Evolutionary conservation across 2,329 filamentous ascomycete genomes (phyloP), one percentile per base, ranked within the genome.

Genomic region (Apiospora arundinis): DNA sequence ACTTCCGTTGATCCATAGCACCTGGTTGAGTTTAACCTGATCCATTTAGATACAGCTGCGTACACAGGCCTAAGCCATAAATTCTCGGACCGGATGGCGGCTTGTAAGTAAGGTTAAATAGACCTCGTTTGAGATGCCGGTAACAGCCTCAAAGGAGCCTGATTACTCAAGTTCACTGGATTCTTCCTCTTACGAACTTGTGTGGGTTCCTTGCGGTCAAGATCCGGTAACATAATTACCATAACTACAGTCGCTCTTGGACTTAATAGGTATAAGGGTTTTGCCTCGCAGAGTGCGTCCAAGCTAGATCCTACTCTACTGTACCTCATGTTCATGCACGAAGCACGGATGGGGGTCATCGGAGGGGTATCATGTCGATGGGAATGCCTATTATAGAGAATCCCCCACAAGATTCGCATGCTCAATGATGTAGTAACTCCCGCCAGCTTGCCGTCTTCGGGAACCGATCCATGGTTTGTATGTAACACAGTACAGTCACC

Each of bases 71-170:
- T 60, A 21, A 60, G 52, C 28, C 52, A 37, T 6, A 28, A 4
- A 37, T 60, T 25, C 12, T 60, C 52, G 52, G 52, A 60, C 18
- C 28, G 16, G 52, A 60, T 25, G 52, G 52, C 52, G 52, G 52
- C 52, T 60, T 18, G 28, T 3, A 37, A 63, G 56, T 63, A 63
- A 63, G 28, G 56, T 63, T 63, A 63, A 63, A 40, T 40, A 40
- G 28, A 63, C 56, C 56, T n/a, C 56, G 40, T 1, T 14, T 28
- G 6, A 8, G 0, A 56, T 23, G 23, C 49, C 14, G 49, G 23
- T n/a, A 56, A 56, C 16, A 28, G 49, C 49, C 49, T 16, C 32
- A 32, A 40, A 3, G 32, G 40, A 18, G 11, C 40, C 56, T 9
- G 28, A 60, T 21, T 1, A n/a, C n/a, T 52, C n/a, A 23, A n/a